Conservation (phyloP, 2,329 filamentous ascomycete species). For the Ceratocystis smalleyi region DNA sequence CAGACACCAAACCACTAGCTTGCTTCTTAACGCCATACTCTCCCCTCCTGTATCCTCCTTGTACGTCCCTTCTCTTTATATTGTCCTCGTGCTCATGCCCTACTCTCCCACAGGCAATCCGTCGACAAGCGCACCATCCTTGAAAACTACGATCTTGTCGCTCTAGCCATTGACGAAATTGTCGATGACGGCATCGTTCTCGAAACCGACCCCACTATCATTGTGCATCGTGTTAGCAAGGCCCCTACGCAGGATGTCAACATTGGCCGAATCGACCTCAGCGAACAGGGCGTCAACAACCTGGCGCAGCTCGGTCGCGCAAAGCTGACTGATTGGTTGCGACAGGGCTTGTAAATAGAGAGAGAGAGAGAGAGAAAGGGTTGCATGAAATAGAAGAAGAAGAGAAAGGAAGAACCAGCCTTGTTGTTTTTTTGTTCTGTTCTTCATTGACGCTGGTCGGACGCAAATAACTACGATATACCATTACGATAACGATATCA, state of each 20-base stretch:
- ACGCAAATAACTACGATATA: conserved; percentile 8
- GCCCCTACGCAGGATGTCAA: conserved; percentile 83
- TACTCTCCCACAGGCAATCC: conserved; percentile 50
- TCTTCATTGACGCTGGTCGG: conserved; percentile 7
- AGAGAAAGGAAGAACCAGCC: conserved; percentile 7
- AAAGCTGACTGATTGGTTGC: conserved; percentile 78
- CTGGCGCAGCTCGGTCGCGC: conserved; percentile 85
- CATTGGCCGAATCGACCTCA: conserved; percentile 85
- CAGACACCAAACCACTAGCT: background rate
- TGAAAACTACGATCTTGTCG: conserved; percentile 95
- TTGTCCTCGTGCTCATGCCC: conserved; percentile 8
- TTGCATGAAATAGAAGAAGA: background rate
- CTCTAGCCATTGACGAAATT: conserved; percentile 87
- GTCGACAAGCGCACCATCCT: conserved; percentile 96
- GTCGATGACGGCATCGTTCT: conserved; percentile 92
- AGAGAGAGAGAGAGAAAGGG: background rate
- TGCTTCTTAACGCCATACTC: background rate
- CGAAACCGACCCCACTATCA: conserved; percentile 89
- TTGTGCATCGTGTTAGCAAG: conserved; percentile 81
- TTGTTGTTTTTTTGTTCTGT: conserved; percentile 18
- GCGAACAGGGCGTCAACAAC: conserved; percentile 89
- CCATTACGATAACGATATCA: conserved; percentile 5
- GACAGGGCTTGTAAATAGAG: conserved; percentile 53
- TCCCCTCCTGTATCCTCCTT: background rate
- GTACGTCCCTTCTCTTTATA: conserved; percentile 5